Evolutionary conservation across 2,329 filamentous ascomycete genomes (phyloP).

Genomic region (Botrytis galanthina): DNA sequence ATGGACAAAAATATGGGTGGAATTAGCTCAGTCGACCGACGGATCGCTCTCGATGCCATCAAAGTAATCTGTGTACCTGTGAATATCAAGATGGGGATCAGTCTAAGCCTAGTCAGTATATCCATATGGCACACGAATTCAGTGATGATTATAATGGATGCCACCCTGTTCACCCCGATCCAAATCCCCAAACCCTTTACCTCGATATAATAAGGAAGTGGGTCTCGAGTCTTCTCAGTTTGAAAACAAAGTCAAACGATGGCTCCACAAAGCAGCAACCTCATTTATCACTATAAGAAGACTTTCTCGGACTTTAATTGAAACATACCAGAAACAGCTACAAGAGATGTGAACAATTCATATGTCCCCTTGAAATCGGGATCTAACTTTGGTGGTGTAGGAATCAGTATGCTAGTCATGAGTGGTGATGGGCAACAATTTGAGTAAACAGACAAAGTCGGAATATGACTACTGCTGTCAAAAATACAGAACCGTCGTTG

Average conservation of each 20-base stretch:
- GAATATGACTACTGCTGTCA: neutral
- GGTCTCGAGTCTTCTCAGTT: neutral
- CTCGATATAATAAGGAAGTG: no score
- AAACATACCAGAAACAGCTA: neutral
- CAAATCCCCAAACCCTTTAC: no score
- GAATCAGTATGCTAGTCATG: neutral
- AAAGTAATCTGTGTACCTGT: no score
- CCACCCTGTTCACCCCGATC: no score
- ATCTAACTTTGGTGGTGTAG: fast-evolving
- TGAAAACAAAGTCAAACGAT: neutral
- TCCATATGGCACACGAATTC: no score
- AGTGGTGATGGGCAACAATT: neutral
- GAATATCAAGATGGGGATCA: no score
- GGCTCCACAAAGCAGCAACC: neutral
- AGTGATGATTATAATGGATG: no score
- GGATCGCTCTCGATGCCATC: no score
- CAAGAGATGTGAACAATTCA: neutral
- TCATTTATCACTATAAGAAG: neutral
- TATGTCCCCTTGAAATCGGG: neutral
- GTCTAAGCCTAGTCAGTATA: no score
- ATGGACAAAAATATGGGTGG: no score
- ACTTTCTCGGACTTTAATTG: neutral
- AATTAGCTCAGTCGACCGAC: no score
- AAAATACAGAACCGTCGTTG: fast-evolving
- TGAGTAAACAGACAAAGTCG: neutral